These are phyloP conservation scores for Ophiostoma ulmi DNA, from an alignment of 2,329 filamentous ascomycete genomes.

Conservation along the genomic window DNA sequence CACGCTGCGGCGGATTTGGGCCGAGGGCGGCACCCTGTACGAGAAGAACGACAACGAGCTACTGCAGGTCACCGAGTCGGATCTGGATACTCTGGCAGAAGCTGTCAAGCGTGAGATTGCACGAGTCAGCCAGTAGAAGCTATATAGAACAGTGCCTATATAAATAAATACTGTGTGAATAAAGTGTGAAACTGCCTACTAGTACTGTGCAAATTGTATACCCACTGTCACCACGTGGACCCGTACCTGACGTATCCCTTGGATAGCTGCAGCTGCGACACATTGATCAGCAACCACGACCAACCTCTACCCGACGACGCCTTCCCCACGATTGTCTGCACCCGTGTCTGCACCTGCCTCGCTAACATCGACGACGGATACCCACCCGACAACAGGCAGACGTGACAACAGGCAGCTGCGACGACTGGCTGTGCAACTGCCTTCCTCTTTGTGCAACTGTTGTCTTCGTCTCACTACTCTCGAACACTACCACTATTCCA, in stretches of 20 bases:
- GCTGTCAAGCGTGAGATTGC: slow-evolving; percentile 27
- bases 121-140: slow-evolving; percentile 1
- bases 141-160: neutral
- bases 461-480: neutral
- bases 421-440: neutral
- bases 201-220: neutral
- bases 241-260: neutral
- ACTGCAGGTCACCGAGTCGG: slow-evolving; percentile 46
- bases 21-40: slow-evolving; percentile 66
- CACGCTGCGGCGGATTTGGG: slow-evolving; percentile 67
- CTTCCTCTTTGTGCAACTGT: neutral
- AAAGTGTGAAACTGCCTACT: neutral
- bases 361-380: neutral
- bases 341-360: neutral
- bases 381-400: neutral
- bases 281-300: neutral
- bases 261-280: neutral
- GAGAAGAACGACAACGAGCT: slow-evolving; percentile 60
- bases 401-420: neutral
- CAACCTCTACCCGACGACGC: too few species aligned
- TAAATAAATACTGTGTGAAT: neutral
- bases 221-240: neutral
- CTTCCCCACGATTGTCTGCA: too few species aligned
- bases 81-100: slow-evolving; percentile 47
- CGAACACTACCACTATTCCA: too few species aligned